Conservation (phyloP, 805 yeast genomes). For the Millerago galiae region DNA sequence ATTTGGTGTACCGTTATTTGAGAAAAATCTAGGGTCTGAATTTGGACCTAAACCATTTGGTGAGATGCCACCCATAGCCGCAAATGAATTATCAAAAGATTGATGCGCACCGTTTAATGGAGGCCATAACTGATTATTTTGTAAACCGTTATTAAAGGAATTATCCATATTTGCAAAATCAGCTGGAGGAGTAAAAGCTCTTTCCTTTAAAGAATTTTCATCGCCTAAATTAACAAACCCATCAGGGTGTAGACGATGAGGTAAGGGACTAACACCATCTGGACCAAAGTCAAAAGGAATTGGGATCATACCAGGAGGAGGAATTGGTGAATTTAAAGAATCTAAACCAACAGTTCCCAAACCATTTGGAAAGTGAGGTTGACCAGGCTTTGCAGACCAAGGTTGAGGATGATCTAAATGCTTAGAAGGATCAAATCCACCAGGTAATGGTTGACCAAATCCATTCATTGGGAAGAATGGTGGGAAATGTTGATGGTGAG, state of each 20-base stretch:
- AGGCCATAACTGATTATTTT: slow-evolving; percentile 22
- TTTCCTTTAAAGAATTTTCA: slow-evolving; percentile 8
- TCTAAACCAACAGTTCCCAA: slow-evolving; percentile 13
- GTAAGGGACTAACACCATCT: slow-evolving; percentile 17
- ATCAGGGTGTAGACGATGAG: slow-evolving; percentile 10
- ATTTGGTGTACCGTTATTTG: slow-evolving; percentile 7
- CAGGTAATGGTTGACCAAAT: slow-evolving; percentile 23
- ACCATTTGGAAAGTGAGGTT: slow-evolving; percentile 13
- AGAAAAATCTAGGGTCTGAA: slow-evolving; percentile 14
- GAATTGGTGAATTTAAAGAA: slow-evolving; percentile 16
- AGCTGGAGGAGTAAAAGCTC: slow-evolving; percentile 10
- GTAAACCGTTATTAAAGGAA: slow-evolving; percentile 9
- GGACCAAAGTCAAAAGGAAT: slow-evolving; percentile 23
- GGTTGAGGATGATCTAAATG: slow-evolving; percentile 15
- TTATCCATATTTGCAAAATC: slow-evolving; percentile 2
- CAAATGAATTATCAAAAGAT: slow-evolving; percentile 10
- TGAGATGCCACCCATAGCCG: slow-evolving; percentile 6
- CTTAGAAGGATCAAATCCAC: slow-evolving; percentile 15
- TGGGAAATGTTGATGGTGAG: slow-evolving; percentile 20
- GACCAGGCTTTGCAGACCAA: slow-evolving; percentile 21
- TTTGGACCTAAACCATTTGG: slow-evolving; percentile 10
- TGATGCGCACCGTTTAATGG: slow-evolving; percentile 18
- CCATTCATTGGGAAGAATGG: slow-evolving; percentile 24
- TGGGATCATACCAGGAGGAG: slow-evolving; percentile 23
- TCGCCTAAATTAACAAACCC: slow-evolving; percentile 13